These are phyloP conservation scores for Paraphaeosphaeria sporulosa DNA, from an alignment of 2,329 filamentous ascomycete species.

Conservation along the genomic window DNA sequence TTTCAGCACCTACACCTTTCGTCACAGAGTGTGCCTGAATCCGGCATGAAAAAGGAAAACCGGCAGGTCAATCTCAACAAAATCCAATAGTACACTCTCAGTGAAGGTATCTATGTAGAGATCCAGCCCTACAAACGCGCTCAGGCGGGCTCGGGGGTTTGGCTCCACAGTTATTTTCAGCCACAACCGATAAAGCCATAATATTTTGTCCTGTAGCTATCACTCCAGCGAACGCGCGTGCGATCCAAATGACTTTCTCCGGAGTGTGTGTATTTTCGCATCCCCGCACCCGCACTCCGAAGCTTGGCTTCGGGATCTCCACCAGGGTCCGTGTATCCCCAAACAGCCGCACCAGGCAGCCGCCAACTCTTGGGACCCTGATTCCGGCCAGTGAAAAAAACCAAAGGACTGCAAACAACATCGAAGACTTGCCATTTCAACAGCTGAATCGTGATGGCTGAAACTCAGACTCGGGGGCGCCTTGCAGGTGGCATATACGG, in stretches of 20 bases:
- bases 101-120: neutral
- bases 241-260: neutral
- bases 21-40: neutral
- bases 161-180: neutral
- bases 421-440: neutral
- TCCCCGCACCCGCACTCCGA: conserved; percentile 13
- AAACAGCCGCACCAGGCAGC: neutral
- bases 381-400: neutral
- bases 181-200: neutral
- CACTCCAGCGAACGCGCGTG: neutral
- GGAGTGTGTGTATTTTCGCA: neutral
- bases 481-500: neutral
- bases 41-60: neutral
- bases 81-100: neutral
- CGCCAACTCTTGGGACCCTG: neutral
- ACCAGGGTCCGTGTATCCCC: neutral
- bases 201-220: neutral
- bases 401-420: neutral
- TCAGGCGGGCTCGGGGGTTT: neutral
- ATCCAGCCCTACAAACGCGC: neutral
- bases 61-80: neutral
- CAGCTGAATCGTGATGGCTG: neutral
- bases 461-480: neutral
- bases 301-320: conserved; percentile 1
- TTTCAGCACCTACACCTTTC: too few relatives aligned